Evolutionary conservation across 2,329 filamentous ascomycete genomes (phyloP), one percentile per base, ranked within the genome.

Genomic region (Fusarium xyrophilum): DNA sequence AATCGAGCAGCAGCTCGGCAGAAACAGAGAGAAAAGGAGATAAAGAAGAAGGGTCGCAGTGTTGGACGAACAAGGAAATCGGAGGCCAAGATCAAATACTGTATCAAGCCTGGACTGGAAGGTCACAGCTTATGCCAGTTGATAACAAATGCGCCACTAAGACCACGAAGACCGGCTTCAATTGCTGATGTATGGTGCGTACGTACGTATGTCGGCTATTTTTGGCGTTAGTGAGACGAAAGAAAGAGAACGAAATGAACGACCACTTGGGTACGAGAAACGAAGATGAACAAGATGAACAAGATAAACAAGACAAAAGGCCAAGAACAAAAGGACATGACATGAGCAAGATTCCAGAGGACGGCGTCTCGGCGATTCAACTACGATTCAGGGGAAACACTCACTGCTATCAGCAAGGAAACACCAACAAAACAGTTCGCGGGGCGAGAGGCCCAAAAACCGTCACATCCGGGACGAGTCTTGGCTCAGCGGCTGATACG

Each of bases 91-190:
- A 33, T 33, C 32, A 33, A 14, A 55, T 7, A 15, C 17, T 15
- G n/a, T 36, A 50, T 50, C 46, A 30, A 48, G 43, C 53, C 57
- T 17, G 13, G 39, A 63, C 58, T 54, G 60, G 60, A 56, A 63
- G 58, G 57, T 51, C 54, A 50, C 56, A 67, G 58, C 56, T 60
- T 51, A 67, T 70, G 61, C 55, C 57, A 46, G 47, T 65, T 53
- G 59, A 70, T 66, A 63, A 55, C 51, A 43, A 65, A 70, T 44
- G 42, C 54, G 69, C 66, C 62, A 55, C 59, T 55, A 56, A 56
- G 57, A 53, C 65, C 60, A 53, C 52, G 70, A 72, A 72, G 67
- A 72, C 70, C 70, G 38, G 70, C 70, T 72, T 70, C 67, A 65
- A 60, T 65, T 48, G 40, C 53, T 63, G n/a, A 27, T 64, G 38